Evolutionary conservation across 2,329 filamentous ascomycete species (phyloP), one percentile per base, ranked within the genome.

Genomic region (Colletotrichum sp.): DNA sequence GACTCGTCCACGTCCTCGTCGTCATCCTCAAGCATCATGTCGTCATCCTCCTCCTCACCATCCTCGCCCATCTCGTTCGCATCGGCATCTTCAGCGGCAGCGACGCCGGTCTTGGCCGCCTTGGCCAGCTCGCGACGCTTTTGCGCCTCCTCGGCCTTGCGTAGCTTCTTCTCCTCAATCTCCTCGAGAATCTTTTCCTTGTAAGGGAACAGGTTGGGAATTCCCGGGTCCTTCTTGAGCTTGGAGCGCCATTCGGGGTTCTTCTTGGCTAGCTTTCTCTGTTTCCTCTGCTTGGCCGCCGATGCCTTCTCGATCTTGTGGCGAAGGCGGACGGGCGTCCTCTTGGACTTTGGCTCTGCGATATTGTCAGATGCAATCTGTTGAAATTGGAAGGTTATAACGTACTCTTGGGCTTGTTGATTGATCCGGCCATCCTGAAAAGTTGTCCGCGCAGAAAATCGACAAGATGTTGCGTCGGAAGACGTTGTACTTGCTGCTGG

Each of bases 301-400:
- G 96, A 95, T 27, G 94, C 93, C 87, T 99, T 99, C 84, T 98
- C 92, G 86, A 99, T 98, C 88, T 98, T 98, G 89, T 98, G 93
- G 79, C 96, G 93, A 82, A 99, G 91, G 76, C 97, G 95, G 82
- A 96, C 94, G 60, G 96, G 93, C 79, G 91, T 92, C 85, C 97
- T 94, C 92, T 99, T 99, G 71, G 96, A 98, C 87, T 94, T 96
- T 83, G 96, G 97, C 87, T 98, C 96, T 98, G 81, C 5, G 74
- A 36, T n/a, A 16, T 27, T 34, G 48, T 75, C 43, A 75, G 74
- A 66, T 18, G 8, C 43, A 15, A 70, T 18, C 13, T 25, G 18
- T 12, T 8, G 60, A 27, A 15, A 7, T 34, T 52, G 8, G n/a
- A 10, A n/a, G 22, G 12, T 6, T 22, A 10, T 9, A 30, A 83